Evolutionary conservation across 2,329 filamentous ascomycete species (phyloP), one percentile per base, ranked within the genome.

Genomic region (Aspergillus fumigatiaffinis): DNA sequence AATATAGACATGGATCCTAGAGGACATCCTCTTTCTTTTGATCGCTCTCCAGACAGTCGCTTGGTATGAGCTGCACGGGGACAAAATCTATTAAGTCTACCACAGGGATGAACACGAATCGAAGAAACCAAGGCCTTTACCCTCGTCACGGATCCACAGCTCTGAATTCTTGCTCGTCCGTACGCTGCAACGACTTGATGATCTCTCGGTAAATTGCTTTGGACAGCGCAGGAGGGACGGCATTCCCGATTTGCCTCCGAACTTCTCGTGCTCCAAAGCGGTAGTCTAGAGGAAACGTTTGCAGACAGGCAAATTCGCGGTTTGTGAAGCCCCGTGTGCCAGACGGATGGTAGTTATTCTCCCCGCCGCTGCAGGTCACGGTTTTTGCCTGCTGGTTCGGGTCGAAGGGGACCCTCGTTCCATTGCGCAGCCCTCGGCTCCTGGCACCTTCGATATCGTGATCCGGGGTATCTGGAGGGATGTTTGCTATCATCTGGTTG

Each of bases 211-310:
- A 75, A 4, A 82, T 51, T 5, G 70, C 72, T 53, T 72, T 68
- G 0, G 76, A 76, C 8, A 82, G 60, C 17, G 68, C 56, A 7
- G 89, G 84, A 0, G 91, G 88, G 17, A 93, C 91, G 0, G 90
- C 90, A 66, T 94, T 93, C 0, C 90, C 90, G 60, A 93, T 89
- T 68, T 92, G 89, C 60, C 78, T 82, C 62, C 82, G 66, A 0
- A 71, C 68, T 1, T 71, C 67, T 0, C 50, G 64, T 0, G 73
- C 74, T 0, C 74, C 59, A 65, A 93, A 92, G 0, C 70, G 69
- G 68, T 90, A 87, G 2, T 75, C 68, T 0, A 73, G 58, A 0
- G 88, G 88, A 53, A 94, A 94, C 0, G 86, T 87, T 61, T 91
- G 88, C 0, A 94, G 69, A 2, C 79, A 79, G 0, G 90, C 88